A percentile compares a stretch with the other conserved stretches of the same genome.
phyloP scores from a whole-genome alignment of 768 basidiomycete genomes.

The Leucocoprinus birnbaumii region DNA sequence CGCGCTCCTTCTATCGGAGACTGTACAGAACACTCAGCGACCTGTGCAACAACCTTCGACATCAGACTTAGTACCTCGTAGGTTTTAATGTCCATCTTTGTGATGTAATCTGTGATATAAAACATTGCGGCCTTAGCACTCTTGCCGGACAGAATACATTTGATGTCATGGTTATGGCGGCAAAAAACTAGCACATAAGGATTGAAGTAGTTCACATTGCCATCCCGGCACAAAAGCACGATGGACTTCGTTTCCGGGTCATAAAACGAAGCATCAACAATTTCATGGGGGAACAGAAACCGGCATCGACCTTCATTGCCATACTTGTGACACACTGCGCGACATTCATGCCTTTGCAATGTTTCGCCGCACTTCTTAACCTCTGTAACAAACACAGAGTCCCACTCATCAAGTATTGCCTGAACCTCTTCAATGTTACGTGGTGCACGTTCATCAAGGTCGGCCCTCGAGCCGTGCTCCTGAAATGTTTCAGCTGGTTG shows the following conservation, averaged over 20 bases:
- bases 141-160: constrained; percentile 30
- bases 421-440: too few species aligned
- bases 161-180: constrained; percentile 31
- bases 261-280: constrained; percentile 23
- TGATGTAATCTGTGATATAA: constrained; percentile 34
- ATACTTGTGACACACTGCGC: constrained; percentile 26
- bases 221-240: constrained; percentile 23
- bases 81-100: constrained; percentile 13
- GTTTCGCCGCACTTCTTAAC: constrained; percentile 12
- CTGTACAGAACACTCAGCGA: not conserved
- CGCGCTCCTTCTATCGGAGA: constrained; percentile 14
- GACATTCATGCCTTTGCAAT: constrained; percentile 12
- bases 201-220: constrained; percentile 27
- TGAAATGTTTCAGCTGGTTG: too few species aligned
- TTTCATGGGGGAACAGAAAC: constrained; percentile 32
- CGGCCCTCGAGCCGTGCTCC: too few species aligned
- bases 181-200: constrained; percentile 29
- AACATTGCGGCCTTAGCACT: constrained; percentile 32
- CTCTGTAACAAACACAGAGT: constrained; percentile 9
- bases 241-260: constrained; percentile 28
- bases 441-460: too few species aligned
- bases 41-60: not conserved
- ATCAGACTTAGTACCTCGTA: too few species aligned
- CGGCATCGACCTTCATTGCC: constrained; percentile 22
- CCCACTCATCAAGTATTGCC: constrained; percentile 3